phyloP scores from a whole-genome alignment of 352 stramenopile species.

The Globisporangium cylindrosporum region DNA sequence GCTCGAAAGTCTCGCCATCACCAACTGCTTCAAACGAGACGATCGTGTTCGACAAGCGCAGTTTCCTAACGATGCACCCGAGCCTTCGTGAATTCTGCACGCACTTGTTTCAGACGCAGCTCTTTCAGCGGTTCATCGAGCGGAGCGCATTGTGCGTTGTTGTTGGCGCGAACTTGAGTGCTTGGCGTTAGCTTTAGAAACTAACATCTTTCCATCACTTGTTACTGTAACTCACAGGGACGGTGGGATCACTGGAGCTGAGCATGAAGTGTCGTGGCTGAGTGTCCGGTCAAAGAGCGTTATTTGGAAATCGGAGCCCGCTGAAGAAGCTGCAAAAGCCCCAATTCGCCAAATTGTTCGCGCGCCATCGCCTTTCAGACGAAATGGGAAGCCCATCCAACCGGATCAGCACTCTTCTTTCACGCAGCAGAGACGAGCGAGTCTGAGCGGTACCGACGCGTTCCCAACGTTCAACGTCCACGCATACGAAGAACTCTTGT shows the following conservation, averaged over 20 bases:
- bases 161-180: conserved; percentile 9
- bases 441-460: conserved; percentile 11
- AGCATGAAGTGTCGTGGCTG: conserved; percentile 47
- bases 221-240: background rate
- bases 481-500: conserved; percentile 30
- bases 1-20: conserved; percentile 18
- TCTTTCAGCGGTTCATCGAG: conserved; percentile 72
- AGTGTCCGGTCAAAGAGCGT: conserved; percentile 41
- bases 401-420: background rate
- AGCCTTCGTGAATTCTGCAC: conserved; percentile 60
- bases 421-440: conserved; percentile 13
- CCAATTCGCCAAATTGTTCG: conserved; percentile 28
- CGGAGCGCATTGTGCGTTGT: conserved; percentile 26
- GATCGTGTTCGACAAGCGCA: conserved; percentile 45
- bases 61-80: conserved; percentile 54
- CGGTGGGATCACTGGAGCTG: conserved; percentile 10
- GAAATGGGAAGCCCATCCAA: background rate
- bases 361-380: conserved; percentile 25
- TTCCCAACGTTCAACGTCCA: conserved; percentile 36
- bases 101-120: conserved; percentile 70
- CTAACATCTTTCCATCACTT: conserved; percentile 8
- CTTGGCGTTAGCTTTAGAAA: background rate
- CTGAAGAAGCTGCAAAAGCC: conserved; percentile 30
- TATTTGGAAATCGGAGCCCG: conserved; percentile 39
- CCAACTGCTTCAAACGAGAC: conserved; percentile 11